These are phyloP conservation scores for Exophiala sideris DNA, from an alignment of 2,329 filamentous ascomycete genomes.

Conservation along the genomic window DNA sequence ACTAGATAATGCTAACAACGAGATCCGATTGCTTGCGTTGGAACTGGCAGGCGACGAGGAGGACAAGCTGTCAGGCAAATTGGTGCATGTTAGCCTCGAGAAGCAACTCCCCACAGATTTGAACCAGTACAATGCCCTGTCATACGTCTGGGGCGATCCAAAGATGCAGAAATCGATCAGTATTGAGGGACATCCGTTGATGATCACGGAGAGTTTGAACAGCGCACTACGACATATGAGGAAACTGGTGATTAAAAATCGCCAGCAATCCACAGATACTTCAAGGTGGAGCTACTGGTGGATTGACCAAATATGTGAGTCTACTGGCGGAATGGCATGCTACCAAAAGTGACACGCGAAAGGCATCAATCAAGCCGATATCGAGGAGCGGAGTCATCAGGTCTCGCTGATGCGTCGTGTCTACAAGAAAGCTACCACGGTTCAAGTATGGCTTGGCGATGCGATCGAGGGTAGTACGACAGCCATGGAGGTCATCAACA, in stretches of 20 bases:
- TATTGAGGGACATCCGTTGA: constrained; percentile 2
- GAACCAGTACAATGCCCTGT: constrained; percentile 10
- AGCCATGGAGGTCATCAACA: constrained; percentile 14
- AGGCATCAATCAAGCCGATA: constrained; percentile 22
- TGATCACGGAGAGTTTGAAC: neutral
- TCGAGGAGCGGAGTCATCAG: constrained; percentile 18
- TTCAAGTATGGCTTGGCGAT: constrained; percentile 24
- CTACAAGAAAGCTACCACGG: constrained; percentile 16
- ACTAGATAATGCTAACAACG: neutral
- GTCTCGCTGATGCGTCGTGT: constrained; percentile 23
- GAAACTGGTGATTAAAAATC: neutral
- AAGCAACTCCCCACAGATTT: neutral
- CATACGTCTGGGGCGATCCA: constrained; percentile 6
- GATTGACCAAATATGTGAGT: constrained; percentile 5
- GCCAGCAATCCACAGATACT: neutral
- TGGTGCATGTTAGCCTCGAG: constrained; percentile 1
- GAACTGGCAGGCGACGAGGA: constrained; percentile 1
- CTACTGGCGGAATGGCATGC: neutral
- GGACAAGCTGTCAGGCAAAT: neutral
- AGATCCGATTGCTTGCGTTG: constrained; percentile 7
- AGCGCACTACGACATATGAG: no score
- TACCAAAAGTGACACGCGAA: neutral
- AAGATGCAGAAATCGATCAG: constrained; percentile 1
- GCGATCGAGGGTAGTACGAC: constrained; percentile 10
- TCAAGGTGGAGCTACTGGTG: neutral